Conservation (phyloP, 1,284 basidiomycete species). For the Coniophora puteana region DNA sequence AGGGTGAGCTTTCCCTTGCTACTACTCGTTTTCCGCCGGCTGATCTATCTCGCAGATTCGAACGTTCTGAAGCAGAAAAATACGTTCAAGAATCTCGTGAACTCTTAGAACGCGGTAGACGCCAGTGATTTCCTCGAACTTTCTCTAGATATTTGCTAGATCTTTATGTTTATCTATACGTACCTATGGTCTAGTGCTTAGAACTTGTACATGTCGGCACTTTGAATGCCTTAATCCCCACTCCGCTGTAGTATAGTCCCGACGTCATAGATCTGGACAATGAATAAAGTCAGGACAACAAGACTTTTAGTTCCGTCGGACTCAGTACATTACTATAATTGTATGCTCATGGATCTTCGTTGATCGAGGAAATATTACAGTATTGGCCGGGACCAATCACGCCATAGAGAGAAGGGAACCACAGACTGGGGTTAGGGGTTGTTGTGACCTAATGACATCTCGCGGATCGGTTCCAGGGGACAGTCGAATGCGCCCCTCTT, state of each 20-base stretch:
- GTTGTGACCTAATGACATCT: conserved; percentile 10
- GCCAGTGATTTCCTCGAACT: conserved; percentile 17
- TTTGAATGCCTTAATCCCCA: neutral
- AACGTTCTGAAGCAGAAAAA: conserved; percentile 67
- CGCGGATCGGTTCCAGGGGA: too few species aligned
- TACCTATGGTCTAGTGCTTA: too few species aligned
- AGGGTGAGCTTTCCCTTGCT: conserved; percentile 41
- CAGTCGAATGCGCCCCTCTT: too few species aligned
- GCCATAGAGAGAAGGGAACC: conserved; percentile 1
- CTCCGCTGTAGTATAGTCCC: neutral
- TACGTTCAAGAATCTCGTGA: conserved; percentile 58
- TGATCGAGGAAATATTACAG: conserved; percentile 10
- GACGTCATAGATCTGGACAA: neutral
- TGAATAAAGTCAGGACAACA: neutral
- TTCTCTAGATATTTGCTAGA: conserved; percentile 6
- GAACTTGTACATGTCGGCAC: too few species aligned
- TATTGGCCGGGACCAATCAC: neutral
- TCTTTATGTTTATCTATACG: conserved; percentile 1
- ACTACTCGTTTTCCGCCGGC: conserved; percentile 11
- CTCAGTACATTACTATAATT: conserved; percentile 6
- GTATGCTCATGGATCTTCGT: conserved; percentile 12
- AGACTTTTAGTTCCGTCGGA: neutral
- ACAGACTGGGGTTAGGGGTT: conserved; percentile 12
- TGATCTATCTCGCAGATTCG: conserved; percentile 54
- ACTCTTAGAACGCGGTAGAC: conserved; percentile 30